Evolutionary conservation across 2,329 filamentous ascomycete genomes (phyloP).

Genomic region (Reticulascus tulasneorum): DNA sequence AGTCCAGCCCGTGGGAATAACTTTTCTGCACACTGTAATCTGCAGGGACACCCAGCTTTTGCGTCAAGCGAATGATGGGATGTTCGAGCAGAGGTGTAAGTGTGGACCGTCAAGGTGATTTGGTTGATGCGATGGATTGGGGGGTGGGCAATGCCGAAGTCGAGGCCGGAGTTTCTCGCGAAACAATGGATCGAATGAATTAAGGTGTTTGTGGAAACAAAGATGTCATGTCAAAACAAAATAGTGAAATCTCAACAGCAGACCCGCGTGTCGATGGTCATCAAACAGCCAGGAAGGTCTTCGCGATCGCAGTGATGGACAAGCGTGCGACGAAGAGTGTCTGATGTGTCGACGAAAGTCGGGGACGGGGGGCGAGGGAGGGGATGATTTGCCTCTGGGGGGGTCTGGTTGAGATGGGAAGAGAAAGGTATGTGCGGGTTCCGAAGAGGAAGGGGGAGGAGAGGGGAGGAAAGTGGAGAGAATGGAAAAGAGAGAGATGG

Average conservation of each 20-base stretch:
- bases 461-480: slow-evolving; percentile 20
- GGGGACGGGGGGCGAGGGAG: too few relatives aligned
- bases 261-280: slow-evolving; percentile 24
- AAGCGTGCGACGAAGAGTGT: slow-evolving; percentile 22
- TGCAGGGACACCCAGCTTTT: slow-evolving; percentile 31
- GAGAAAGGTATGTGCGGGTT: slow-evolving; percentile 14
- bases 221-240: slow-evolving; percentile 20
- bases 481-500: slow-evolving; percentile 29
- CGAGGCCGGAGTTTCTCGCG: too few relatives aligned
- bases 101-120: slow-evolving; percentile 37
- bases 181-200: slow-evolving; percentile 34
- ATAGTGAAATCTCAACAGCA: slow-evolving; percentile 17
- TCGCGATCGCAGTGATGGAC: slow-evolving; percentile 16
- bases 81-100: slow-evolving; percentile 25
- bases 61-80: slow-evolving; percentile 42
- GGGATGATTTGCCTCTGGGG: slow-evolving; percentile 21
- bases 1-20: slow-evolving; percentile 41
- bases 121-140: slow-evolving; percentile 25
- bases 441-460: slow-evolving; percentile 23
- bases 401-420: slow-evolving; percentile 19
- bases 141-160: too few relatives aligned
- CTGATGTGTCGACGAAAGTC: slow-evolving; percentile 18
- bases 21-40: slow-evolving; percentile 17
- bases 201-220: slow-evolving; percentile 41
- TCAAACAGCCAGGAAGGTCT: slow-evolving; percentile 21